phyloP scores from a whole-genome alignment of 129 eudicot genomes.

The Deinandra increscens region DNA sequence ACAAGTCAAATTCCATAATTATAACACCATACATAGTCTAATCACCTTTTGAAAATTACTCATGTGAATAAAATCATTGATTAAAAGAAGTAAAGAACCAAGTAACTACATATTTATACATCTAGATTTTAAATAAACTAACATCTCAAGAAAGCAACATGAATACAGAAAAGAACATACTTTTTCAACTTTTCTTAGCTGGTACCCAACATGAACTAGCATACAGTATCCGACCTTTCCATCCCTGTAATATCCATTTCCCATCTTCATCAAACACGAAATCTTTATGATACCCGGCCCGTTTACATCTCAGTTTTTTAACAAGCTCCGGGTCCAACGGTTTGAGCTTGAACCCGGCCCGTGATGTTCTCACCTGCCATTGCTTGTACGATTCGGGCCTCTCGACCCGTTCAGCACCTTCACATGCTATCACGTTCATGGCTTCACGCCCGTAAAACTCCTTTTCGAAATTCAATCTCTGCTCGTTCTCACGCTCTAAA shows the following conservation, averaged over 20 bases:
- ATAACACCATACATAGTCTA: background rate
- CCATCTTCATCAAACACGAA: constrained; percentile 58
- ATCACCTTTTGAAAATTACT: background rate
- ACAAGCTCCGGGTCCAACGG: constrained; percentile 37
- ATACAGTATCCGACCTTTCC: constrained; percentile 58
- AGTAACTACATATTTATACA: background rate
- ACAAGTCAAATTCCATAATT: background rate
- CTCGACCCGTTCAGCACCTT: constrained; percentile 47
- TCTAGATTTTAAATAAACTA: background rate
- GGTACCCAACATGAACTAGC: constrained; percentile 72
- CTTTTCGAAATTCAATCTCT: constrained; percentile 46
- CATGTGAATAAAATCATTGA: no score
- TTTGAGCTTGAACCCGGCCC: constrained; percentile 52
- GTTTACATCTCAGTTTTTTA: constrained; percentile 34
- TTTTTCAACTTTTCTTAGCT: constrained; percentile 22
- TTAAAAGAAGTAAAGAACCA: background rate
- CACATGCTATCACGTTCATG: constrained; percentile 58
- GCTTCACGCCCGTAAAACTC: constrained; percentile 49
- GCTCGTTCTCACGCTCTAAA: constrained; percentile 35
- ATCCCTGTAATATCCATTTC: constrained; percentile 60
- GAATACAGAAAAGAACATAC: background rate
- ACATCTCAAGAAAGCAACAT: background rate
- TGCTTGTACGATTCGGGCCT: constrained; percentile 59
- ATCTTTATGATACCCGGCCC: constrained; percentile 49
- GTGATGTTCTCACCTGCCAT: constrained; percentile 45